Evolutionary conservation across 495 filamentous ascomycete genomes (phyloP), one percentile per base, ranked within the genome.

Genomic region (Xylaria palmicola): DNA sequence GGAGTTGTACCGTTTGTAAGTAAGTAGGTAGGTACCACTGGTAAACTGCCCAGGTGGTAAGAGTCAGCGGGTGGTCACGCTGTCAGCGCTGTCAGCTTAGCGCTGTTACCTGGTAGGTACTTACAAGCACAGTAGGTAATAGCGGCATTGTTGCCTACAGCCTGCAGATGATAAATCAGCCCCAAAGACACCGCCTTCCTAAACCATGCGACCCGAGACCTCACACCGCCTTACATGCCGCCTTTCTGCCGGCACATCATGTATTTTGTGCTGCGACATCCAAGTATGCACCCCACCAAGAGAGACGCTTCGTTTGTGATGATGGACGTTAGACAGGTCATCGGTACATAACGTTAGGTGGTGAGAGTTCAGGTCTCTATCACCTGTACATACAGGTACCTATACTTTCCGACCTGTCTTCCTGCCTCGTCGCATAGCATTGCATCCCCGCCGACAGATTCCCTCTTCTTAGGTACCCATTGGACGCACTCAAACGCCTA

Each of bases 211-310:
- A 17, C 22, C 10, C 20, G 12, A 34, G n/a, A 5, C 22, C 6
- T 1, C 24, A 37, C 39, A 58, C 55, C 55, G 55, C 55, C 20
- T 39, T 58, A 26, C 12, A 58, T 17, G 55, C 55, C 55, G 20
- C 55, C 49, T 58, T 48, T 58, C 43, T 58, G 55, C 55, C 55
- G 55, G 41, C 41, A 47, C 6, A 26, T 58, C 30, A 17, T 24
- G 4, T 37, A 58, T 36, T 58, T 48, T 48, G 36, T 40, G 29
- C 12, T 27, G 30, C 10, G 17, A 4, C 30, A 22, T 22, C n/a
- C 13, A 44, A 40, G 9, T 15, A 34, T 10, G 5, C 10, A 37
- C 50, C 48, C 48, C 48, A 32, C 47, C 47, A 32, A 32, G 13
- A 50, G 17, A 29, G 15, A n/a, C 6, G 13, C 26, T 49, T n/a